Evolutionary conservation across 352 stramenopile genomes (phyloP), one percentile per base, ranked within the genome.

Genomic region (Phytopythium ostracodes): DNA sequence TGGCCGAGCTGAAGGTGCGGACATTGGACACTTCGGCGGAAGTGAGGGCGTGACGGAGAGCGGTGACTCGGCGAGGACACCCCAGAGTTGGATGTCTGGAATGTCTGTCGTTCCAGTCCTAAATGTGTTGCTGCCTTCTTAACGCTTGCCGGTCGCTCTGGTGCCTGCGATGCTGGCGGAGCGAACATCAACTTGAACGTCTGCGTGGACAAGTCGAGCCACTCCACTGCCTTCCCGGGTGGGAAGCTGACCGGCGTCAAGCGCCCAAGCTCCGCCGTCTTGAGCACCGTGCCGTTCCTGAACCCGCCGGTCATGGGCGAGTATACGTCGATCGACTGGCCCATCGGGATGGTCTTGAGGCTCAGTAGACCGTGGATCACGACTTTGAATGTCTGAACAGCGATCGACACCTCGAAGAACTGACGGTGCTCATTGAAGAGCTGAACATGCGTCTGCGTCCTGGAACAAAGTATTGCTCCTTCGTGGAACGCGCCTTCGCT

Each of bases 131-230:
- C 42, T 27, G 42, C 18, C 42, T 56, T 52, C 12, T 4, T 35
- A 4, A n/a, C 17, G 4, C 46, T 52, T 4, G 24, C 22, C 17
- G 46, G 46, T 8, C 17, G 20, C 22, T 35, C 46, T 52, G 11
- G 22, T 33, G 24, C 20, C 22, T 57, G 22, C 10, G 67, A 36
- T 1, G 24, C 47, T 29, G 27, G 31, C 3, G 51, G 47, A 2
- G 77, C 25, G 53, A 86, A 88, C 11, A 84, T 59, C 14, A 88
- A 56, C 56, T 88, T 86, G 62, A 86, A 88, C 0, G 79, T 81
- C 44, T 88, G 79, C 14, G 67, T 70, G 0, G 68, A 70, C 11
- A 88, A 59, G 46, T 86, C 79, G n/a, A 83, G 36, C 79, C 79
- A 88, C 47, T 88, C 76, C 29, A 84, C 59, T 0, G 68, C 52